A percentile compares a stretch with the other conserved stretches of the same genome.
phyloP scores from a whole-genome alignment of 495 filamentous ascomycete genomes.

The Cudoniella acicularis region DNA sequence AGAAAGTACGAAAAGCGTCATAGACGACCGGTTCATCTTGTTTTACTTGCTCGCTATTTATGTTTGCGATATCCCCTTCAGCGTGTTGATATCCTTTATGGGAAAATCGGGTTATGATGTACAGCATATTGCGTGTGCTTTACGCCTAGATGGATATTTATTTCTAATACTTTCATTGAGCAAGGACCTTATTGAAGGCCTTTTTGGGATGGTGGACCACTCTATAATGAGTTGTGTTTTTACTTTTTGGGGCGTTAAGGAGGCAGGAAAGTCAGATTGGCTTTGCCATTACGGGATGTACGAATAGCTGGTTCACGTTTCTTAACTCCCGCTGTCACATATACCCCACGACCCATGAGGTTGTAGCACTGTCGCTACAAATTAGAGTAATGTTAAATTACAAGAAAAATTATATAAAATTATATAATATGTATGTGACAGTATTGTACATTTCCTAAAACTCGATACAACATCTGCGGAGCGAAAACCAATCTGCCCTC shows the following conservation, averaged over 20 bases:
- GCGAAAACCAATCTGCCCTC: no score
- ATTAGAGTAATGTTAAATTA: slow-evolving; percentile 9
- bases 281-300: slow-evolving; percentile 7
- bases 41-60: slow-evolving; percentile 3
- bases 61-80: slow-evolving; percentile 22
- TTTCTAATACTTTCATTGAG: slow-evolving; percentile 17
- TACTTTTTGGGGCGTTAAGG: slow-evolving; percentile 8
- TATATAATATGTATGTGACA: neutral
- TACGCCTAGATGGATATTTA: slow-evolving; percentile 9
- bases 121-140: neutral
- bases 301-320: slow-evolving; percentile 9
- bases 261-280: neutral
- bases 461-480: no score
- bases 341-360: slow-evolving; percentile 11
- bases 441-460: neutral
- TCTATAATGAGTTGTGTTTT: neutral
- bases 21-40: neutral
- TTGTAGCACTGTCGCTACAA: slow-evolving; percentile 20
- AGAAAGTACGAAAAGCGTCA: neutral
- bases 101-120: neutral
- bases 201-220: slow-evolving; percentile 6
- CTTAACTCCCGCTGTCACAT: slow-evolving; percentile 14
- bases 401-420: neutral
- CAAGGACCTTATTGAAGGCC: neutral
- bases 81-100: slow-evolving; percentile 18